Conservation (phyloP, 108 stramenopile genomes). For the Aurantiochytrium sp. region DNA sequence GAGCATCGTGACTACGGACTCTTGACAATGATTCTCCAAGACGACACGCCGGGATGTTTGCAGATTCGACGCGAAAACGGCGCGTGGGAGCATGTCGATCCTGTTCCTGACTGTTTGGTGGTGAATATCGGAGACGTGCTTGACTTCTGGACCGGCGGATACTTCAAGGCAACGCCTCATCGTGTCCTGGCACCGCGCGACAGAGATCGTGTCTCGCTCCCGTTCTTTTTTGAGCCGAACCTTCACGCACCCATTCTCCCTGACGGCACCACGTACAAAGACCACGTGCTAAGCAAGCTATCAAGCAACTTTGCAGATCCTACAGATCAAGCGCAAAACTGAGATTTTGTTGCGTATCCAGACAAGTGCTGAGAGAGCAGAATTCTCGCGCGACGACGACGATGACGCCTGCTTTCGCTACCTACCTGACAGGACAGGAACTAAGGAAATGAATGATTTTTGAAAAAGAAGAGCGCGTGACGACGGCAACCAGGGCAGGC, state of each 20-base stretch:
- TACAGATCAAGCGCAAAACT: not conserved
- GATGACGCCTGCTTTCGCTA: no score
- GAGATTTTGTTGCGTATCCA: no score
- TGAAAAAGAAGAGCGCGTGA: no score
- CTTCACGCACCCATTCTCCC: not conserved
- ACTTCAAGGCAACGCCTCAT: slow-evolving; percentile 3
- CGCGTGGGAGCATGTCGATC: not conserved
- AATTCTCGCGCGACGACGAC: no score
- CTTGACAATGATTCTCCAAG: not conserved
- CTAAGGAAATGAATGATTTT: no score
- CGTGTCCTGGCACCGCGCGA: not conserved
- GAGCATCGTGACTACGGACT: not conserved
- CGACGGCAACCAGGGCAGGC: no score
- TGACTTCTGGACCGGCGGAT: not conserved
- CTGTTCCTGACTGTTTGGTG: not conserved
- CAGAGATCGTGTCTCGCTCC: not conserved
- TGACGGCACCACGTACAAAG: not conserved
- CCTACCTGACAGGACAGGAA: no score
- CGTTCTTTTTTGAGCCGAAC: not conserved
- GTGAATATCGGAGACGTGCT: slow-evolving; percentile 10
- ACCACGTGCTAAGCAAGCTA: not conserved
- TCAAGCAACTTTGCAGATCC: not conserved
- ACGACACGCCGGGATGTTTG: not conserved
- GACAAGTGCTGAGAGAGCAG: no score
- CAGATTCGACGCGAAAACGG: not conserved